Conservation (phyloP, 2,329 filamentous ascomycete genomes). For the Ceratocystiopsis brevicomis region DNA sequence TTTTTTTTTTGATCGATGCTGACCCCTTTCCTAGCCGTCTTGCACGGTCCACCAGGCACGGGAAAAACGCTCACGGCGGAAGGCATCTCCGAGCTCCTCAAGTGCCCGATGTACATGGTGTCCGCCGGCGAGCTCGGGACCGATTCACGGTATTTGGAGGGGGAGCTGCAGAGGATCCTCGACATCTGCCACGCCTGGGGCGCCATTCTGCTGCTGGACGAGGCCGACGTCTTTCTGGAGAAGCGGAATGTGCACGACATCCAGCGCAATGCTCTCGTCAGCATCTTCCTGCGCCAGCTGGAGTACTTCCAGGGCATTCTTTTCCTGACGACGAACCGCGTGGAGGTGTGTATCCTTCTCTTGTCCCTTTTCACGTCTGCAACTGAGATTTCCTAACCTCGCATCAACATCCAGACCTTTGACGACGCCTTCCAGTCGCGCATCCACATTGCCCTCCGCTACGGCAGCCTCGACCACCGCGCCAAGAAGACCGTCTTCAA, state of each 20-base stretch:
- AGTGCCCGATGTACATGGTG: conserved; percentile 34
- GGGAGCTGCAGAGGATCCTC: conserved; percentile 27
- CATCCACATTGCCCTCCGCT: conserved; percentile 70
- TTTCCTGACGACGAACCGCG: conserved; percentile 77
- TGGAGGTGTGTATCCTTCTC: conserved; percentile 33
- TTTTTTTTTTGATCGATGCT: not conserved
- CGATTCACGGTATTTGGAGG: conserved; percentile 23
- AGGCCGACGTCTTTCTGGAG: conserved; percentile 34
- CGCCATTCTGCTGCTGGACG: conserved; percentile 31
- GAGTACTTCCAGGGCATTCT: conserved; percentile 88
- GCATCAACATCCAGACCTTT: conserved; percentile 31
- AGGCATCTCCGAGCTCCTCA: conserved; percentile 22
- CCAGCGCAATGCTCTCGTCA: conserved; percentile 31
- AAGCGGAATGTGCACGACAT: conserved; percentile 26
- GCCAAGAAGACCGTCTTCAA: conserved; percentile 68
- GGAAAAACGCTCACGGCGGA: conserved; percentile 28
- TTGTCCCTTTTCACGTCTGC: not conserved
- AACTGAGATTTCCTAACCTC: not conserved
- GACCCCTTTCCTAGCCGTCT: conserved; percentile 29
- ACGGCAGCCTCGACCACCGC: conserved; percentile 52
- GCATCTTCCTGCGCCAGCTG: conserved; percentile 67
- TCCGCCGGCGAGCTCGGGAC: conserved; percentile 30
- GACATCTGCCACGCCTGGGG: conserved; percentile 30
- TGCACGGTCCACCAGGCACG: conserved; percentile 50
- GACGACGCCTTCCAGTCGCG: conserved; percentile 80